A percentile compares a stretch with the other conserved stretches of the same genome.
These are phyloP conservation scores for Lepidium aucheri DNA, from an alignment of 345 rosid genomes.

Conservation along the genomic window DNA sequence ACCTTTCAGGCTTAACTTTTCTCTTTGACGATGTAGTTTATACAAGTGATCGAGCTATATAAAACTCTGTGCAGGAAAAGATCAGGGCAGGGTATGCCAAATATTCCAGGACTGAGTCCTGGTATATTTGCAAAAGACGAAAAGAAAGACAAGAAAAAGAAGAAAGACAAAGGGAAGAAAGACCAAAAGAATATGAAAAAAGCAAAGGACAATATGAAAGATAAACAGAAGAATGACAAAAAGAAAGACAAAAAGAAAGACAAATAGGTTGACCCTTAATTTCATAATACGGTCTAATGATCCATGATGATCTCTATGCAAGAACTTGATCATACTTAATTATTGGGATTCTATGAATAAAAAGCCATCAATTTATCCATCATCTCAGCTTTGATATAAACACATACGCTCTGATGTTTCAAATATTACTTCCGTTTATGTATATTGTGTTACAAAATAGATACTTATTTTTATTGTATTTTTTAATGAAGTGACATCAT, in stretches of 20 bases:
- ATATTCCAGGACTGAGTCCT: constrained; percentile 2
- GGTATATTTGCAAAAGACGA: background rate
- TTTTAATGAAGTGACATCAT: background rate
- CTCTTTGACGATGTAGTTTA: too few relatives aligned
- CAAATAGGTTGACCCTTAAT: too few relatives aligned
- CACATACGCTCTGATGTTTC: background rate
- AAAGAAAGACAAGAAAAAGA: too few relatives aligned
- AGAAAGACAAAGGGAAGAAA: too few relatives aligned
- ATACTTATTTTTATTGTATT: background rate
- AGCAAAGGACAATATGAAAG: too few relatives aligned
- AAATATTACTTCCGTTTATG: background rate
- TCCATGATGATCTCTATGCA: too few relatives aligned
- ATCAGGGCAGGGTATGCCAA: background rate
- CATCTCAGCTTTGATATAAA: background rate
- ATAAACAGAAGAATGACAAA: too few relatives aligned
- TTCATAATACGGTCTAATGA: too few relatives aligned
- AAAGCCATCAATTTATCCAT: background rate
- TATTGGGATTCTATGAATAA: background rate
- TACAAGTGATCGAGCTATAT: background rate
- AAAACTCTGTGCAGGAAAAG: background rate
- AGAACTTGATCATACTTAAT: background rate
- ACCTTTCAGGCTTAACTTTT: too few relatives aligned
- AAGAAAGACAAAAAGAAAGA: too few relatives aligned
- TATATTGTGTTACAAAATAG: background rate
- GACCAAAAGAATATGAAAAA: too few relatives aligned